These are phyloP conservation scores for Mariannaea elegans DNA, from an alignment of 2,329 filamentous ascomycete species.

Conservation along the genomic window DNA sequence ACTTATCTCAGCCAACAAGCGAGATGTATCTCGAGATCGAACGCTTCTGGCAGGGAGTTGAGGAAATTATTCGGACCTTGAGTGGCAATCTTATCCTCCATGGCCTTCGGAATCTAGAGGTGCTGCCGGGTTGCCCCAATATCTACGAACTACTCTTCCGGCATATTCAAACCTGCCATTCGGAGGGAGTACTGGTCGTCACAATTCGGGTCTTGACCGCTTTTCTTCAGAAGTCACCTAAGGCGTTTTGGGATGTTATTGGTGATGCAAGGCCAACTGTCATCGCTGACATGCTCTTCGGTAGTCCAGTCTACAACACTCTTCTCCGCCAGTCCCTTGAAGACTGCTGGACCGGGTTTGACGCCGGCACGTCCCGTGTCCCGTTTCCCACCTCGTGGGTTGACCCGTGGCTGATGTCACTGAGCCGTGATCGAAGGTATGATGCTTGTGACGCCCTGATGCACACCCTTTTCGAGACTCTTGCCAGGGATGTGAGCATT, in stretches of 20 bases:
- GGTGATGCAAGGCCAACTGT: constrained; percentile 81
- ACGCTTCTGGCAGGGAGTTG: constrained; percentile 82
- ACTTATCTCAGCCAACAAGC: constrained; percentile 45
- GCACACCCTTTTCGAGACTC: constrained; percentile 75
- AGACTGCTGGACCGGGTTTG: constrained; percentile 49
- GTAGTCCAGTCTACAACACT: constrained; percentile 71
- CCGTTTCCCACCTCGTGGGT: constrained; percentile 82
- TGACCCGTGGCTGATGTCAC: constrained; percentile 77
- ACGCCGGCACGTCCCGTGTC: constrained; percentile 56
- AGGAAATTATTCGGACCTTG: constrained; percentile 77
- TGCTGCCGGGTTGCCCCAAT: constrained; percentile 66
- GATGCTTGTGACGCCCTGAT: constrained; percentile 84
- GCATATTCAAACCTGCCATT: constrained; percentile 60
- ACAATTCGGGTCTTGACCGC: constrained; percentile 75
- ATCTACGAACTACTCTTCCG: constrained; percentile 70
- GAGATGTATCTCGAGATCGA: constrained; percentile 61
- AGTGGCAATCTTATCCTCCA: constrained; percentile 79
- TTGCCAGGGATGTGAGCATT: constrained; percentile 63
- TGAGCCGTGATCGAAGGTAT: constrained; percentile 78
- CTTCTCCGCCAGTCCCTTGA: constrained; percentile 69
- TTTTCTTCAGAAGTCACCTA: constrained; percentile 78
- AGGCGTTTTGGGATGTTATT: constrained; percentile 89
- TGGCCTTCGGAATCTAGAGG: constrained; percentile 80
- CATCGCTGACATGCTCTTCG: constrained; percentile 85
- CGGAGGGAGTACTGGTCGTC: constrained; percentile 69